phyloP scores from a whole-genome alignment of 352 stramenopile genomes.

The Phytophthora tubulina region DNA sequence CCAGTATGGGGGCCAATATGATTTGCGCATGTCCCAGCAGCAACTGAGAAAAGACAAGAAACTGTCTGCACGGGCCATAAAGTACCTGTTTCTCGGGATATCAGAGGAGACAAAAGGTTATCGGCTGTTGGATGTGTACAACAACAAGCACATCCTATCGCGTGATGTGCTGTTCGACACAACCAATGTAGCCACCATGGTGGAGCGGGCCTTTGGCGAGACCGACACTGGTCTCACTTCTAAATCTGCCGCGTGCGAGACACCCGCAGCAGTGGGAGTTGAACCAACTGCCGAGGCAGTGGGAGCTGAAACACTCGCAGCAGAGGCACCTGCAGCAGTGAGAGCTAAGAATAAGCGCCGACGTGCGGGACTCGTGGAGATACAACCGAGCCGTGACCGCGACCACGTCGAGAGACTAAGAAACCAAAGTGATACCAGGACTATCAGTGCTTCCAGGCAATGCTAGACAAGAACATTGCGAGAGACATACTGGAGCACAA shows the following conservation, averaged over 20 bases:
- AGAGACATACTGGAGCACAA: slow-evolving; percentile 11
- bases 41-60: slow-evolving; percentile 14
- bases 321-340: background rate
- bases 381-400: background rate
- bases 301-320: background rate
- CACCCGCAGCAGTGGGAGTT: background rate
- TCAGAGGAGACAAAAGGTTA: slow-evolving; percentile 21
- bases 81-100: slow-evolving; percentile 4
- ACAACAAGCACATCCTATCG: slow-evolving; percentile 18
- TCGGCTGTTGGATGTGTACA: slow-evolving; percentile 12
- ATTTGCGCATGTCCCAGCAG: slow-evolving; percentile 8
- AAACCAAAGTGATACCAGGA: slow-evolving; percentile 11
- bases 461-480: slow-evolving; percentile 10
- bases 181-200: slow-evolving; percentile 11
- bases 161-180: slow-evolving; percentile 24
- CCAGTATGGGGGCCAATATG: slow-evolving; percentile 8
- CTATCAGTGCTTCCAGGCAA: slow-evolving; percentile 21
- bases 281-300: background rate
- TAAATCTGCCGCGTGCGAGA: slow-evolving; percentile 11
- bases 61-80: slow-evolving; percentile 4
- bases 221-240: slow-evolving; percentile 1
- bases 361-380: no score
- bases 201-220: slow-evolving; percentile 5
- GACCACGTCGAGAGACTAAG: slow-evolving; percentile 17
- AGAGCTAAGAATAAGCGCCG: background rate